Evolutionary conservation across 257 asterid genomes (phyloP).

Genomic region (Solanum appendiculatum): DNA sequence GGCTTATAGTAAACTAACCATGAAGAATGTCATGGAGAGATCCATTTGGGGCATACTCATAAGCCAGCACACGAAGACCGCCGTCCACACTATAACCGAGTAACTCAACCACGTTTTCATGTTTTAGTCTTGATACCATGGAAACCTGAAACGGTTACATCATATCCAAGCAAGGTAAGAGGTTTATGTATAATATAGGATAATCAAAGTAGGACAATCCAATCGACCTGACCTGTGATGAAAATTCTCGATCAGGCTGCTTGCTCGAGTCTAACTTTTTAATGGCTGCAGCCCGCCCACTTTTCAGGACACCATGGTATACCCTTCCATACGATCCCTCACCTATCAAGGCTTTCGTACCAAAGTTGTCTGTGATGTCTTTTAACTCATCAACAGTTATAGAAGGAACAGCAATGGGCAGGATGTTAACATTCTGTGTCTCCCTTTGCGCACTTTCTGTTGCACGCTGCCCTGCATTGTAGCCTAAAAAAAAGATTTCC

Average conservation of each 20-base stretch:
- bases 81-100: conserved; percentile 66
- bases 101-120: conserved; percentile 57
- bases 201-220: not conserved
- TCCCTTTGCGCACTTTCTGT: conserved; percentile 50
- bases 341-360: conserved; percentile 53
- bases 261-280: conserved; percentile 83
- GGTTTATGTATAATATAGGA: not conserved
- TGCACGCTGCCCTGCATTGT: conserved; percentile 35
- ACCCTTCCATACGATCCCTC: conserved; percentile 88
- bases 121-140: conserved; percentile 68
- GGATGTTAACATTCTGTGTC: conserved; percentile 32
- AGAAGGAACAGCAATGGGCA: conserved; percentile 57
- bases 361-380: conserved; percentile 63
- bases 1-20: conserved; percentile 28
- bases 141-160: conserved; percentile 42
- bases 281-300: conserved; percentile 62
- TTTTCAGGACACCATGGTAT: conserved; percentile 48
- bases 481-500: not conserved
- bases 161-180: not conserved
- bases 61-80: conserved; percentile 57
- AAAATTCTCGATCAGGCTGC: conserved; percentile 67
- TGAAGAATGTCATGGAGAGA: conserved; percentile 79
- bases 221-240: conserved; percentile 45
- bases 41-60: conserved; percentile 64
- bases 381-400: conserved; percentile 60